A percentile compares a stretch with the other conserved stretches of the same genome.
Evolutionary conservation across 441 rosid species (phyloP).

Genomic region (Erodium trifolium): DNA sequence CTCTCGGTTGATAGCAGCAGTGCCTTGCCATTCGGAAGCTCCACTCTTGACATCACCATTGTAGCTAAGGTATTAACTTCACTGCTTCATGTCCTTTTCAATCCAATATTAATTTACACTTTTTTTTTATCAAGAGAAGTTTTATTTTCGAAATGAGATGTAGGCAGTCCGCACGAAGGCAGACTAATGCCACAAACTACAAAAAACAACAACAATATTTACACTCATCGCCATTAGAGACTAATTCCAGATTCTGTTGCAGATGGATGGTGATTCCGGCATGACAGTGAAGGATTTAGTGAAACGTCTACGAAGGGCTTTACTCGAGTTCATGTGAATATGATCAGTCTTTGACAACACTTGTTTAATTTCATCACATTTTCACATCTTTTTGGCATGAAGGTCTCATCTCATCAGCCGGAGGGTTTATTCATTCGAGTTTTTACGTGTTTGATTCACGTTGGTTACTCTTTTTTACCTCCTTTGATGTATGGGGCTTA

Average conservation of each 20-base stretch:
- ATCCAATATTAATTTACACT: no score
- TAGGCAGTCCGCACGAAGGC: no score
- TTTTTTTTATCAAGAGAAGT: no score
- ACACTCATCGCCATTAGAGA: conserved; percentile 26
- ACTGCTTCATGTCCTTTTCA: no score
- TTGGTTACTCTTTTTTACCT: background rate
- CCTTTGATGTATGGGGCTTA: background rate
- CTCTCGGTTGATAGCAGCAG: conserved; percentile 46
- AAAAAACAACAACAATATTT: no score
- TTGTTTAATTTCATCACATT: background rate
- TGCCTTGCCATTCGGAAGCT: conserved; percentile 57
- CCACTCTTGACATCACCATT: conserved; percentile 58
- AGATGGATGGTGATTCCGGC: conserved; percentile 45
- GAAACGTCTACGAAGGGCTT: conserved; percentile 37
- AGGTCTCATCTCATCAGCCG: background rate
- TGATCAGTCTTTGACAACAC: conserved; percentile 1
- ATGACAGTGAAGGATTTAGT: conserved; percentile 46
- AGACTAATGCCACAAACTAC: no score
- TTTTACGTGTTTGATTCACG: background rate
- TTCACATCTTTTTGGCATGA: background rate
- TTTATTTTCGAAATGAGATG: no score
- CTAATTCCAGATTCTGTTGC: conserved; percentile 30
- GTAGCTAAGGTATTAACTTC: conserved; percentile 61
- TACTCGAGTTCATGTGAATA: conserved; percentile 10
- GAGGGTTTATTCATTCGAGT: background rate